Base-by-base conservation (phyloP, 2,329 filamentous ascomycete genomes). In the Colletotrichum navitas region DNA sequence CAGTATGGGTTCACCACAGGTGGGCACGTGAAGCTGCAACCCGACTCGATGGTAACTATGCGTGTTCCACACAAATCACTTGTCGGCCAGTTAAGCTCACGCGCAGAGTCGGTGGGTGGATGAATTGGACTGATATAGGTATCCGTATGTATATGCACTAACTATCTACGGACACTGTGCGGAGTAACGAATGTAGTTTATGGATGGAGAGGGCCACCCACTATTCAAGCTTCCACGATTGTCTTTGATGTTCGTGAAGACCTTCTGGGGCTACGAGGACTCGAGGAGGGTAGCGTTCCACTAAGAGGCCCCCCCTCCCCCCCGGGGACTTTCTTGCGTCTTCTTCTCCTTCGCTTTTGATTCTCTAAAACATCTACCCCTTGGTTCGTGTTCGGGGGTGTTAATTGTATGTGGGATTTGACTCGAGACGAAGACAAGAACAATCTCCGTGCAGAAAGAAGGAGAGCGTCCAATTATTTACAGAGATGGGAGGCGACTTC, bases 171-270 rank as follows among this genome's bases (percentile, higher is more conserved):
- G 39, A 18, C 29, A 29, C 29, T 29, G 29, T 29, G 29, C 18
- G 18, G 3, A n/a, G 24, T 16, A 29, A 34, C 12, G 29, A 16
- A 29, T 26, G 43, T 7, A 43, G 36, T 39, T 39, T 39, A 24
- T 32, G n/a, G 39, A 21, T 29, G 43, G 10, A 39, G 52, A 29
- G 63, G 29, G 36, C 63, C 68, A 67, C 63, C 63, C 68, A 67
- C 63, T 67, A 43, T 67, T 71, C 68, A 67, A 67, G 68, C 68
- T 71, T 64, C 56, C 56, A 66, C 41, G 63, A 71, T 61, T 55
- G 47, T 55, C 62, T 54, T 63, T 16, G 26, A 21, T 41, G 21
- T 36, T 70, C 39, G 67, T 47, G 45, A 47, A 60, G 63, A 18
- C 63, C 63, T 61, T 59, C 52, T 65, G 61, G 52, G 43, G 66